Conservation (phyloP, 2,329 filamentous ascomycete species). For the Herpotrichia juniperi region DNA sequence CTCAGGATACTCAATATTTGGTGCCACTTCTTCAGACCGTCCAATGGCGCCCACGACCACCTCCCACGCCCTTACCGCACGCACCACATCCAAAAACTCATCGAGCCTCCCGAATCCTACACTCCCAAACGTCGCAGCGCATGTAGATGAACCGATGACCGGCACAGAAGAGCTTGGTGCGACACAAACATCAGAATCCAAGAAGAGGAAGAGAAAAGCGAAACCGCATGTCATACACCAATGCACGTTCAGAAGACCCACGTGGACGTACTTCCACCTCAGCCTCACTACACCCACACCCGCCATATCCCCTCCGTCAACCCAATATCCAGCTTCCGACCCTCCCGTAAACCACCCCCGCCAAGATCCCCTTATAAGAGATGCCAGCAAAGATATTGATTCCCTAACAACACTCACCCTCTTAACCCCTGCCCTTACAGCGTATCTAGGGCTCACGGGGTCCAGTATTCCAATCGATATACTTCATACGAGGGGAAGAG, state of each 20-base stretch:
- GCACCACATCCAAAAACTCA: too few relatives aligned
- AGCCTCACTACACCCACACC: slow-evolving; percentile 31
- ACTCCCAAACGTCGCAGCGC: too few relatives aligned
- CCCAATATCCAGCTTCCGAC: not conserved
- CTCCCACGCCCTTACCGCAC: too few relatives aligned
- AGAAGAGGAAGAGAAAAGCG: slow-evolving; percentile 25
- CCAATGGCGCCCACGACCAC: too few relatives aligned
- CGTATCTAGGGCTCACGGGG: slow-evolving; percentile 75
- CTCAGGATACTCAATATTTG: too few relatives aligned
- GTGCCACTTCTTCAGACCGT: too few relatives aligned
- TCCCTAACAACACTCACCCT: slow-evolving; percentile 67
- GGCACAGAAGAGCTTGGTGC: not conserved
- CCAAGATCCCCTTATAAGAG: too few relatives aligned
- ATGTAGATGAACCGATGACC: not conserved
- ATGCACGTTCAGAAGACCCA: slow-evolving; percentile 46
- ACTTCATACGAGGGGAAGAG: slow-evolving; percentile 53
- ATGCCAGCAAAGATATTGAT: slow-evolving; percentile 61
- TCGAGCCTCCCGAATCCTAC: too few relatives aligned
- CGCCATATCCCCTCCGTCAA: not conserved
- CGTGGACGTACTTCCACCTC: slow-evolving; percentile 52
- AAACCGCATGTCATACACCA: slow-evolving; percentile 33
- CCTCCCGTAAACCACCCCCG: too few relatives aligned
- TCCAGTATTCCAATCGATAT: slow-evolving; percentile 72
- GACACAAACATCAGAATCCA: too few relatives aligned
- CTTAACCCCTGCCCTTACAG: slow-evolving; percentile 66